Evolutionary conservation across 768 basidiomycete genomes (phyloP).

Genomic region (Botryobasidium botryosum): DNA sequence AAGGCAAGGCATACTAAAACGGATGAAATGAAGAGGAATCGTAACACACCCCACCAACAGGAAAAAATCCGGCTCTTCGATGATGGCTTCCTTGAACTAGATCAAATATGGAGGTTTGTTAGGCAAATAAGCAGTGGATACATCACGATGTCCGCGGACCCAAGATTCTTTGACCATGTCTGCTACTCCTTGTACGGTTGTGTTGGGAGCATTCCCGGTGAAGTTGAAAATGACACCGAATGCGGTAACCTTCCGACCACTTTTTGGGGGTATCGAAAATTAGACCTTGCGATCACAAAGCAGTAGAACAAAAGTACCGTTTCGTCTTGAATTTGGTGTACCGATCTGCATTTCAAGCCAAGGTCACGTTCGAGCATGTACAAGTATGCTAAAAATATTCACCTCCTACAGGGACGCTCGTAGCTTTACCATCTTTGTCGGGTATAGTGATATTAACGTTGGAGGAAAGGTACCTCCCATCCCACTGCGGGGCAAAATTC

Average conservation of each 20-base stretch:
- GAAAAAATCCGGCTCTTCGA: constrained; percentile 71
- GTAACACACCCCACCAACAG: constrained; percentile 43
- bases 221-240: constrained; percentile 71
- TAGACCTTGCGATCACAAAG: neutral
- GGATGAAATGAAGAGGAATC: too few species aligned
- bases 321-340: constrained; percentile 55
- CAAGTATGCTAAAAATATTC: too few species aligned
- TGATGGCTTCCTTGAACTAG: constrained; percentile 38
- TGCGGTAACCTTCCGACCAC: constrained; percentile 58
- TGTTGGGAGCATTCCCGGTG: constrained; percentile 48
- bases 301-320: neutral
- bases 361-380: neutral
- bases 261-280: constrained; percentile 15
- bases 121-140: neutral
- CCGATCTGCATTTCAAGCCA: constrained; percentile 25
- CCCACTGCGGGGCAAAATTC: constrained; percentile 47
- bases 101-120: neutral
- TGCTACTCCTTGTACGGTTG: constrained; percentile 54
- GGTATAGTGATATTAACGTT: constrained; percentile 72
- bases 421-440: constrained; percentile 22
- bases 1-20: neutral
- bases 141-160: constrained; percentile 26
- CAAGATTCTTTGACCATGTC: constrained; percentile 69
- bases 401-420: constrained; percentile 32
- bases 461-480: constrained; percentile 62